A percentile compares a stretch with the other conserved stretches of the same genome.
These are phyloP conservation scores for Globisporangium ultimum DNA, from an alignment of 352 stramenopile genomes.

Conservation along the genomic window DNA sequence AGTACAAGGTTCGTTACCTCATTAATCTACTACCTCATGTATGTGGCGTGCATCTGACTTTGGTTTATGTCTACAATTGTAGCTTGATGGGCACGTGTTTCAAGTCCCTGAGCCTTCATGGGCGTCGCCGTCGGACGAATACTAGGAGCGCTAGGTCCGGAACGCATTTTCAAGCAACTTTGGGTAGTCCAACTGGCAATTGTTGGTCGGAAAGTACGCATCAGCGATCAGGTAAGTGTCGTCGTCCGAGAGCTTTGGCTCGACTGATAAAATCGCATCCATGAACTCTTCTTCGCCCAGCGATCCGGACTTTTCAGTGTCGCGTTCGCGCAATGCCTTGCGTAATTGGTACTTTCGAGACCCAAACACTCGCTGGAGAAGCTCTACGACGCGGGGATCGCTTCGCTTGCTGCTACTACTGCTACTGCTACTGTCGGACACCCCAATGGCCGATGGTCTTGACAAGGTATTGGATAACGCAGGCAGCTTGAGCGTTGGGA, in stretches of 20 bases:
- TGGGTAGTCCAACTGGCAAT: slow-evolving; percentile 62
- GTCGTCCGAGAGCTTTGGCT: slow-evolving; percentile 59
- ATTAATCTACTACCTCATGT: not conserved
- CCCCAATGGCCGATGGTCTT: not conserved
- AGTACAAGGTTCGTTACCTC: slow-evolving; percentile 71
- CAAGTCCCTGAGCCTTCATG: slow-evolving; percentile 55
- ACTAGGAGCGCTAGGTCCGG: slow-evolving; percentile 30
- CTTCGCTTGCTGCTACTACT: not conserved
- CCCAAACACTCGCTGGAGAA: slow-evolving; percentile 57
- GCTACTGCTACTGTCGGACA: not conserved
- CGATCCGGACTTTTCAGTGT: slow-evolving; percentile 48
- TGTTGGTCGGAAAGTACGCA: slow-evolving; percentile 73
- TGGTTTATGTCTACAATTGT: slow-evolving; percentile 5
- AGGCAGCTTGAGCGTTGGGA: slow-evolving; percentile 3
- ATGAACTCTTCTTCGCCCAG: slow-evolving; percentile 78
- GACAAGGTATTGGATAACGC: not conserved
- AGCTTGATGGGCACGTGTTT: slow-evolving; percentile 75
- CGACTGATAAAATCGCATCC: slow-evolving; percentile 55
- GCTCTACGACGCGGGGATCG: slow-evolving; percentile 30
- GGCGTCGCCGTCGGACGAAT: slow-evolving; percentile 38
- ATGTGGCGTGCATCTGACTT: slow-evolving; percentile 6
- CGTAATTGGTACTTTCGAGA: slow-evolving; percentile 67
- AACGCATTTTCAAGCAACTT: slow-evolving; percentile 70
- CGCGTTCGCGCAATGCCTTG: slow-evolving; percentile 56
- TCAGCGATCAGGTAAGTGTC: slow-evolving; percentile 73